phyloP scores from a whole-genome alignment of 2,329 filamentous ascomycete species.

The Phyllosticta paracitricarpa region DNA sequence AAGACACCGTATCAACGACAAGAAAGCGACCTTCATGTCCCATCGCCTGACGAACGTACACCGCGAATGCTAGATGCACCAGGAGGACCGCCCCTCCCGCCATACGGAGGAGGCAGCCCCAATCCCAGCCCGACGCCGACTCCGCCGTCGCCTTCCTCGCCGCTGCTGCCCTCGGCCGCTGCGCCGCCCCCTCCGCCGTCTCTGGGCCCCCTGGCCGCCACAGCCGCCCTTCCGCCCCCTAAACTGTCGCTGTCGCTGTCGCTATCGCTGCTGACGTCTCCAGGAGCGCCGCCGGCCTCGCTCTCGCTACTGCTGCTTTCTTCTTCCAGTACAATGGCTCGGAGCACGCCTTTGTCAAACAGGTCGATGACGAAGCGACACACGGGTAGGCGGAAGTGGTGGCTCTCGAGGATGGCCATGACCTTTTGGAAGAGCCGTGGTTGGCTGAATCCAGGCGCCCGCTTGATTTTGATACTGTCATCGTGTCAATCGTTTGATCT shows the following conservation, averaged over 20 bases:
- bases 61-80: background rate
- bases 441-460: constrained; percentile 64
- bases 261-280: background rate
- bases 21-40: background rate
- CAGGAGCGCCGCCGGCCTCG: background rate
- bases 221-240: background rate
- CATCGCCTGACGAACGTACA: background rate
- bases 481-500: constrained; percentile 13
- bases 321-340: constrained; percentile 72
- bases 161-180: background rate
- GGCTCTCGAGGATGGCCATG: constrained; percentile 73
- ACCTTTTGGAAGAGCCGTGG: constrained; percentile 74
- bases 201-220: background rate
- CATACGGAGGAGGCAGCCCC: background rate
- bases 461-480: constrained; percentile 59
- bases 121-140: background rate
- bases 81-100: background rate
- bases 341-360: constrained; percentile 83
- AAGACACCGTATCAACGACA: background rate
- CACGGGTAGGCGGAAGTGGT: constrained; percentile 79
- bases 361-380: constrained; percentile 86
- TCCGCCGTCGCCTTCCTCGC: background rate
- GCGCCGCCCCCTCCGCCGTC: background rate
- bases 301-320: constrained; percentile 32
- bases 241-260: background rate